Evolutionary conservation across 2,329 filamentous ascomycete species (phyloP).

Genomic region (Didymellaceae sp.): DNA sequence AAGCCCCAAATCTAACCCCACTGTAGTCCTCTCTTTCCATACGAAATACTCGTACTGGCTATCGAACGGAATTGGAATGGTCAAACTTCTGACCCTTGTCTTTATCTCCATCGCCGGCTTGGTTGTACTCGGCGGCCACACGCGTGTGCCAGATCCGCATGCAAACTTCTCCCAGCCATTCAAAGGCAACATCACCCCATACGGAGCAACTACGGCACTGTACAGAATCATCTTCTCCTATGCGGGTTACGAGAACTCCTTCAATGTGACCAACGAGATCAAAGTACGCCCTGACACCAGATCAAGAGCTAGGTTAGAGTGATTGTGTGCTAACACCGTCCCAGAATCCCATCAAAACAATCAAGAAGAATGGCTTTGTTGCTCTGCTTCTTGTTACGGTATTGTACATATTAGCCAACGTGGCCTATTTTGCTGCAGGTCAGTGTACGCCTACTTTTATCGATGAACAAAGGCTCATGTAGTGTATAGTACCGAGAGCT

Average conservation of each 20-base stretch:
- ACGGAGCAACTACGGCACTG: slow-evolving; percentile 64
- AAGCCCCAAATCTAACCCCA: neutral
- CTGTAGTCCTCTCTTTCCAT: slow-evolving; percentile 56
- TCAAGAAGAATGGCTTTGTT: slow-evolving; percentile 55
- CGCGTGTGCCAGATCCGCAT: slow-evolving; percentile 57
- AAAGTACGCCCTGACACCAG: slow-evolving; percentile 34
- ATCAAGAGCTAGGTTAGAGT: no score
- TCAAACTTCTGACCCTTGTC: slow-evolving; percentile 66
- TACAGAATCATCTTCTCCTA: slow-evolving; percentile 67
- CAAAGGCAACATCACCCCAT: slow-evolving; percentile 54
- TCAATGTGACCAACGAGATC: slow-evolving; percentile 68
- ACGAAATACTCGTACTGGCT: slow-evolving; percentile 65
- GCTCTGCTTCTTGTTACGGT: slow-evolving; percentile 59
- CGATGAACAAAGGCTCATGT: neutral
- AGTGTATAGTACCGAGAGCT: slow-evolving; percentile 54
- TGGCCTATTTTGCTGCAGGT: slow-evolving; percentile 66
- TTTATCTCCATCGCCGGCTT: slow-evolving; percentile 61
- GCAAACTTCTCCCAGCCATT: slow-evolving; percentile 65
- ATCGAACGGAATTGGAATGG: slow-evolving; percentile 62
- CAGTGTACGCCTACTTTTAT: slow-evolving; percentile 4
- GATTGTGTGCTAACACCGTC: neutral
- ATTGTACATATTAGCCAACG: slow-evolving; percentile 65
- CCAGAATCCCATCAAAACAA: slow-evolving; percentile 60
- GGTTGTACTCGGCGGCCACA: slow-evolving; percentile 66
- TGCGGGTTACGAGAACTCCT: slow-evolving; percentile 64